Base-by-base conservation (phyloP, 2,329 filamentous ascomycete genomes). In the Penicillium polonicum region DNA sequence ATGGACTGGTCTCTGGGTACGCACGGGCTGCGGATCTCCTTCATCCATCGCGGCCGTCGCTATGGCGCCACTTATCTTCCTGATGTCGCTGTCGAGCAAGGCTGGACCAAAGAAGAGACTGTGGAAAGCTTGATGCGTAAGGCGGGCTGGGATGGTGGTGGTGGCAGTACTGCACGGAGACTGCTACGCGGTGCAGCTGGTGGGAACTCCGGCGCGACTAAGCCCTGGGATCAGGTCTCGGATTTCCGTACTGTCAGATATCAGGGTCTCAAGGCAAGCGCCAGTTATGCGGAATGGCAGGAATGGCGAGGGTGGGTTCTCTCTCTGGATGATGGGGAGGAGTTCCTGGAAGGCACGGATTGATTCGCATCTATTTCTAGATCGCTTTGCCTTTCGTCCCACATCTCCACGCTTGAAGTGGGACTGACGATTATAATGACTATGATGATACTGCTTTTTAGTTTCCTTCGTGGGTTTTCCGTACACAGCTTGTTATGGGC, bases 61-160 rank as follows among this genome's bases (percentile, higher is more conserved):
- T 91, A 91, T 70, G 90, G 92, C 17, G 85, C 91, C 0, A 97
- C 94, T 0, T 99, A 97, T 70, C 82, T 99, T 15, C 94, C 94
- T 0, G 91, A 97, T 71, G 92, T 99, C 6, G 89, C 93, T 10
- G 79, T 84, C 1, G 94, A 99, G 79, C 94, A 97, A 73, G 92
- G 91, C 17, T 99, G 94, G 94, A 90, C 84, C 12, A 92, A 94
- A 75, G 92, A 97, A 72, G 91, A 97, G 81, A 90, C 93, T 0
- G 75, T 99, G 3, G 83, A 92, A 53, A 95, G 90, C 75, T 78
- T 97, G 70, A 94, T 97, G 88, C 83, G 91, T 59, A 99, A 99
- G 81, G 92, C 92, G 0, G 94, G 94, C 1, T 99, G 92, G 92
- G 83, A 83, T 57, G 92, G 91, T 1, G 74, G 77, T 44, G 78